Conservation (phyloP, 2,329 filamentous ascomycete genomes). For the Venturia pyrina region DNA sequence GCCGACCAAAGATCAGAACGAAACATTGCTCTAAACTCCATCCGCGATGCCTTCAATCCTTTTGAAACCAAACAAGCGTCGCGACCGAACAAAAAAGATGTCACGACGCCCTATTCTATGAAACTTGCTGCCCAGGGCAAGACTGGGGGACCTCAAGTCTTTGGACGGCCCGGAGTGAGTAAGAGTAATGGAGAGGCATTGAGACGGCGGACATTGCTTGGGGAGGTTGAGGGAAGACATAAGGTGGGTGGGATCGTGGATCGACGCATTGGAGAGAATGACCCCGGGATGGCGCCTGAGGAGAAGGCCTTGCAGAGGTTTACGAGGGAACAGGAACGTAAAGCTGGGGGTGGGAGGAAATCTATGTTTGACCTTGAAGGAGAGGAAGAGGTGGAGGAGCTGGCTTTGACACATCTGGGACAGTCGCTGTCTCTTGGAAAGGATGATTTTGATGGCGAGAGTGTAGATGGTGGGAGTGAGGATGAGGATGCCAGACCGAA, state of each 20-base stretch:
- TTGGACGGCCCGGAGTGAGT: constrained; percentile 70
- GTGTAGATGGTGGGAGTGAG: constrained; percentile 45
- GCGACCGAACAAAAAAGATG: constrained; percentile 73
- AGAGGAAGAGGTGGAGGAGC: constrained; percentile 55
- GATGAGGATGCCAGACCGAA: constrained; percentile 24
- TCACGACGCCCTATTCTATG: constrained; percentile 56
- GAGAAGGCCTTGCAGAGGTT: constrained; percentile 88
- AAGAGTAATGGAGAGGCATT: constrained; percentile 80
- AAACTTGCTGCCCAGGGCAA: constrained; percentile 27
- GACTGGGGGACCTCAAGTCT: constrained; percentile 40
- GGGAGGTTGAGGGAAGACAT: constrained; percentile 79
- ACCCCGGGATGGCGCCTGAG: constrained; percentile 86
- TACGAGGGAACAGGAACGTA: constrained; percentile 74
- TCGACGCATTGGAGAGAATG: constrained; percentile 89
- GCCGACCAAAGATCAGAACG: constrained; percentile 66
- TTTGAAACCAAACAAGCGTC: constrained; percentile 84
- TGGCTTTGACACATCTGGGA: constrained; percentile 73
- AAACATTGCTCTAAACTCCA: constrained; percentile 67
- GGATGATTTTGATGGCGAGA: constrained; percentile 73
- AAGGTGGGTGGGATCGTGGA: constrained; percentile 90
- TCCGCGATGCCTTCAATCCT: constrained; percentile 94
- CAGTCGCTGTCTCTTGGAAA: constrained; percentile 60
- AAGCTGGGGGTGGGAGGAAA: constrained; percentile 67
- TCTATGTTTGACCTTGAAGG: constrained; percentile 85
- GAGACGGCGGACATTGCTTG: constrained; percentile 73